Evolutionary conservation across 179 eudicot species (phyloP).

Genomic region (Corrigiola litoralis): DNA sequence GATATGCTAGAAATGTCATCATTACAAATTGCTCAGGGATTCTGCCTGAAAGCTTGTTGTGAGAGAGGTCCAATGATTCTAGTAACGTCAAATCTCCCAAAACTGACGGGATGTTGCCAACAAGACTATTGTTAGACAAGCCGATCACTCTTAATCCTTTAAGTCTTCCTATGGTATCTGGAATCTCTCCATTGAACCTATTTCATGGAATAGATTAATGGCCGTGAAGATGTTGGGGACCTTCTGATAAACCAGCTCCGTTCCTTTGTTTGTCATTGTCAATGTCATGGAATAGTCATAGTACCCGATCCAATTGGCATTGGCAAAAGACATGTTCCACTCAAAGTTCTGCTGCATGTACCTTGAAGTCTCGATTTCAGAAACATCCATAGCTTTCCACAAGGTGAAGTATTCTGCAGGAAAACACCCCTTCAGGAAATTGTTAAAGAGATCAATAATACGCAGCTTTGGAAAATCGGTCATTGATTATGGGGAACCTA

Average conservation of each 20-base stretch:
- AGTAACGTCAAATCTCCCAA: slow-evolving; percentile 17
- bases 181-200: slow-evolving; percentile 28
- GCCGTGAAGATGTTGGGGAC: slow-evolving; percentile 18
- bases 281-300: background rate
- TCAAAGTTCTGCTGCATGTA: background rate
- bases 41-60: slow-evolving; percentile 21
- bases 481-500: background rate
- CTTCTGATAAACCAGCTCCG: background rate
- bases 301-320: background rate
- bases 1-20: slow-evolving; percentile 18
- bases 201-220: slow-evolving; percentile 34
- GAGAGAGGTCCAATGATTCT: slow-evolving; percentile 33
- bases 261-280: slow-evolving; percentile 30
- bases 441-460: slow-evolving; percentile 35
- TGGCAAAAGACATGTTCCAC: too few relatives aligned
- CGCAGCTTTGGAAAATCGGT: slow-evolving; percentile 13
- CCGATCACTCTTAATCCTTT: slow-evolving; percentile 21
- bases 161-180: slow-evolving; percentile 20
- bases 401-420: slow-evolving; percentile 21
- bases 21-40: slow-evolving; percentile 19
- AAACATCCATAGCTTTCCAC: slow-evolving; percentile 30
- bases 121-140: slow-evolving; percentile 28
- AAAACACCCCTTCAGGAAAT: slow-evolving; percentile 20
- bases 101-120: slow-evolving; percentile 22
- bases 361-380: background rate